Evolutionary conservation across 2,329 filamentous ascomycete genomes (phyloP).

Genomic region (Stromatinia cepivora): DNA sequence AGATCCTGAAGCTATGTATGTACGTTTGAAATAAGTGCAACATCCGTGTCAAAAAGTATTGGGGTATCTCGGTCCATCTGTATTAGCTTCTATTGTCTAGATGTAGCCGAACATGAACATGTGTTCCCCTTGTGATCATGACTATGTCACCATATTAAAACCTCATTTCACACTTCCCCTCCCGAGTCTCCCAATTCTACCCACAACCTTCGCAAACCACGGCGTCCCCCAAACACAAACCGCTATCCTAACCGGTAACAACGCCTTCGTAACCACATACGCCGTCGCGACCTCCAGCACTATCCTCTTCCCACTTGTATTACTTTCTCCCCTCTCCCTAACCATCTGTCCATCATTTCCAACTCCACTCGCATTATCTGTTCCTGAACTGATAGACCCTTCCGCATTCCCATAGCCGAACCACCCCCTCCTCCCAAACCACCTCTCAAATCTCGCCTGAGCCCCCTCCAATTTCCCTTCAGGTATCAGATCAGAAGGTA

Average conservation of each 20-base stretch:
- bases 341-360: constrained; percentile 39
- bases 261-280: constrained; percentile 84
- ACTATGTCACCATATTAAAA: neutral
- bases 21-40: neutral
- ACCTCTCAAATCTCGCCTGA: constrained; percentile 72
- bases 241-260: constrained; percentile 75
- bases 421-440: constrained; percentile 79
- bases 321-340: constrained; percentile 34
- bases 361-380: no score
- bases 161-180: constrained; percentile 20
- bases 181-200: constrained; percentile 45
- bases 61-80: neutral
- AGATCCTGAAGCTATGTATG: neutral
- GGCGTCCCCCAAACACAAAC: constrained; percentile 86
- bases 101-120: neutral
- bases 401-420: constrained; percentile 55
- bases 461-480: constrained; percentile 41
- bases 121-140: constrained; percentile 14
- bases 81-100: neutral
- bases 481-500: constrained; percentile 50
- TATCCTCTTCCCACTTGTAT: constrained; percentile 46
- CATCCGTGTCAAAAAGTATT: neutral
- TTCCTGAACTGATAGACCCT: neutral
- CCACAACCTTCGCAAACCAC: constrained; percentile 76
- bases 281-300: constrained; percentile 74